Evolutionary conservation across 345 rosid genomes (phyloP).

Genomic region (Boechera divaricarpa): DNA sequence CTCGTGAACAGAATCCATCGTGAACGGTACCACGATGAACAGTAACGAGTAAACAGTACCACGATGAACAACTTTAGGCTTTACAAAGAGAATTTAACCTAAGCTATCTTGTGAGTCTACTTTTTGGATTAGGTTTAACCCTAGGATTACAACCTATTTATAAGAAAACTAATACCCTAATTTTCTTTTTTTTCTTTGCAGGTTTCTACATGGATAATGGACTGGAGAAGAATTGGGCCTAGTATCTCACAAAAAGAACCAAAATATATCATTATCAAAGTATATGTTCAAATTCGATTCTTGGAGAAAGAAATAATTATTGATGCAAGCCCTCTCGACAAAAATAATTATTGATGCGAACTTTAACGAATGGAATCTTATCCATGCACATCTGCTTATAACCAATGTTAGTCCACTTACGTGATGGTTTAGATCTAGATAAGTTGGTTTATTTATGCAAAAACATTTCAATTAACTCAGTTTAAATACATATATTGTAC

Average conservation of each 20-base stretch:
- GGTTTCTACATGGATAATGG: too few species aligned
- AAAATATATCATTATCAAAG: slow-evolving; percentile 28
- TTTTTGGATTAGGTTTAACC: too few species aligned
- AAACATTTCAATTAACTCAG: background rate
- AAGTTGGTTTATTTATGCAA: background rate
- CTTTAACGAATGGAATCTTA: slow-evolving; percentile 32
- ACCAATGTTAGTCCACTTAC: slow-evolving; percentile 10
- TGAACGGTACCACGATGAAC: too few species aligned
- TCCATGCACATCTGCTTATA: background rate
- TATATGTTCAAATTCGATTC: slow-evolving; percentile 27
- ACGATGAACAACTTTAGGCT: too few species aligned
- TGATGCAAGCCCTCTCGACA: slow-evolving; percentile 15
- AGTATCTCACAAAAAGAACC: background rate
- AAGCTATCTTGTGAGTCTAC: too few species aligned
- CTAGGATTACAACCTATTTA: too few species aligned
- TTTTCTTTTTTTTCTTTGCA: too few species aligned
- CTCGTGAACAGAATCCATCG: too few species aligned
- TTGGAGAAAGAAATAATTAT: slow-evolving; percentile 25
- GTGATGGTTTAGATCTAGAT: slow-evolving; percentile 3
- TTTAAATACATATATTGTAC: background rate
- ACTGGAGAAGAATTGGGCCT: too few species aligned
- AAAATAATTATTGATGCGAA: slow-evolving; percentile 12
- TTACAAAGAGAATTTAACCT: too few species aligned
- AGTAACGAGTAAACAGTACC: too few species aligned
- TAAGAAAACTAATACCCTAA: too few species aligned